phyloP scores from a whole-genome alignment of 1,139 yeast genomes.

The Candida sanyaensis region DNA sequence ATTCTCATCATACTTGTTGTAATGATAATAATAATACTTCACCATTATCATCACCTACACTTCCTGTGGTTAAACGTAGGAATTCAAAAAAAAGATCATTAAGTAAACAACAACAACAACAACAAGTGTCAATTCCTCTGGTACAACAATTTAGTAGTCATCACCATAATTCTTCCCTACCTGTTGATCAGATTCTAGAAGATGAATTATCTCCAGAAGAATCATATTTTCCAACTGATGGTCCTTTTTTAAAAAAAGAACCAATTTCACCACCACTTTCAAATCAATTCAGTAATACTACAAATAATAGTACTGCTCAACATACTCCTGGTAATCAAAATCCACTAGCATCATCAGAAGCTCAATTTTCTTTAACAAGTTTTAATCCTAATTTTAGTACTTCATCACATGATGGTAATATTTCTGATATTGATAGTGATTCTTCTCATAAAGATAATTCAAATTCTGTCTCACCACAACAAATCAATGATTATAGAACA shows the following conservation, averaged over 20 bases:
- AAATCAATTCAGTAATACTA: neutral
- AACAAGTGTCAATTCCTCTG: too few relatives aligned
- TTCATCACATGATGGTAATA: neutral
- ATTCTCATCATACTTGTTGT: too few relatives aligned
- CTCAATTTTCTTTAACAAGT: neutral
- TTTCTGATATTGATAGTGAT: slow-evolving; percentile 15
- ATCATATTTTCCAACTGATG: slow-evolving; percentile 1
- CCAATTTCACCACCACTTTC: neutral
- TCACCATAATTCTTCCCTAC: neutral
- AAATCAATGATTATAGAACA: slow-evolving; percentile 4
- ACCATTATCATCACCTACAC: slow-evolving; percentile 7
- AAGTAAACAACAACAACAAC: neutral
- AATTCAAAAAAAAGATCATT: neutral
- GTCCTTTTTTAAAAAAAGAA: slow-evolving; percentile 1
- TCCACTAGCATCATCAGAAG: neutral
- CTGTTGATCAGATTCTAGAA: neutral
- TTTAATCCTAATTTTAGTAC: slow-evolving; percentile 1
- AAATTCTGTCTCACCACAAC: slow-evolving; percentile 11
- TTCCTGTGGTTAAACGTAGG: slow-evolving; percentile 3
- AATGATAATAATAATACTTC: neutral
- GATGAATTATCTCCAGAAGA: slow-evolving; percentile 1
- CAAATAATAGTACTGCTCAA: neutral
- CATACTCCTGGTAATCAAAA: slow-evolving; percentile 3
- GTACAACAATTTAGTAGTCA: neutral
- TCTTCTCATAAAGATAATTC: slow-evolving; percentile 4